Evolutionary conservation across 257 asterid species (phyloP).

Genomic region (Coffea canephora): DNA sequence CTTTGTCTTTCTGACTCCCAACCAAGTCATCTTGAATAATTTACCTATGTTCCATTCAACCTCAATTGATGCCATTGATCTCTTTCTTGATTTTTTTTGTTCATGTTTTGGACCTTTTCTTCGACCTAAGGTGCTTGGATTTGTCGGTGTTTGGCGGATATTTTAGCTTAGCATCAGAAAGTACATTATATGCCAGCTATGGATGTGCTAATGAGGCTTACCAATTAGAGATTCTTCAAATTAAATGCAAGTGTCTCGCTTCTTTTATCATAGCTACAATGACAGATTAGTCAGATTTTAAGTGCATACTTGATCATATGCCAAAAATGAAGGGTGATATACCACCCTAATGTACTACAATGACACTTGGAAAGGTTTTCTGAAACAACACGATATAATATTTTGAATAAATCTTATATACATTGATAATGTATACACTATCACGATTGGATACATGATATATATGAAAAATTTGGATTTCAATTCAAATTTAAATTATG

Average conservation of each 20-base stretch:
- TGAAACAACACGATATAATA: too few species aligned
- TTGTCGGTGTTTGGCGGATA: not conserved
- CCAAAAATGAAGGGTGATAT: not conserved
- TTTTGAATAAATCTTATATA: too few species aligned
- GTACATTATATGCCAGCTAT: not conserved
- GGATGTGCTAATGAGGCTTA: not conserved
- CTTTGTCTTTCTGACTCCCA: conserved; percentile 13
- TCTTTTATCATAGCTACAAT: not conserved
- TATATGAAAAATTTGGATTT: too few species aligned
- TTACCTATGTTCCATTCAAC: not conserved
- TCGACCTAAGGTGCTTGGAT: not conserved
- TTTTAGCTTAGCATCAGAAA: not conserved
- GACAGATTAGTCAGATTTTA: not conserved
- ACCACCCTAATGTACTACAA: not conserved
- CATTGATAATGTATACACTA: too few species aligned
- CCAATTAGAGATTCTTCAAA: not conserved
- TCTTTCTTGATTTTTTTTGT: not conserved
- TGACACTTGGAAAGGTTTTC: too few species aligned
- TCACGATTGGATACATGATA: too few species aligned
- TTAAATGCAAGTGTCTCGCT: not conserved
- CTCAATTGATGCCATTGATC: not conserved
- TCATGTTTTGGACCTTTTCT: not conserved
- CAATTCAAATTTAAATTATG: too few species aligned
- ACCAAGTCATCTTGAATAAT: not conserved
- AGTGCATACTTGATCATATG: not conserved